These are phyloP conservation scores for Fusarium succisae DNA, from an alignment of 2,329 filamentous ascomycete species.

Conservation along the genomic window DNA sequence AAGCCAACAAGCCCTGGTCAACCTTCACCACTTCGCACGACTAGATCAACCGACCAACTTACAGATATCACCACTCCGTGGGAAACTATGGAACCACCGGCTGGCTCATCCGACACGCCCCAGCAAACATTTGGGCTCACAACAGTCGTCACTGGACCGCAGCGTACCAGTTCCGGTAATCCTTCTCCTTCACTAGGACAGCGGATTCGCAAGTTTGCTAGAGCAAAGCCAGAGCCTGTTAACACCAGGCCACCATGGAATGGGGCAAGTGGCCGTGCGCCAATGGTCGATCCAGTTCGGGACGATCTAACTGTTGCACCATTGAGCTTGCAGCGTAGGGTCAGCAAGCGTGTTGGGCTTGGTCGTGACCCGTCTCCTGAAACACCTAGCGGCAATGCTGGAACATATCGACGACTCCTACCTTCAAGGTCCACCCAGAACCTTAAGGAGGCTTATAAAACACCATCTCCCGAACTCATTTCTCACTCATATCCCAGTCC, in stretches of 20 bases:
- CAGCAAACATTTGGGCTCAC: slow-evolving; percentile 36
- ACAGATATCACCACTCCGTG: slow-evolving; percentile 32
- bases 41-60: slow-evolving; percentile 44
- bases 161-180: slow-evolving; percentile 37
- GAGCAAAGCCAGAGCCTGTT: slow-evolving; percentile 50
- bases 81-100: slow-evolving; percentile 20
- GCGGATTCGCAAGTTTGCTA: slow-evolving; percentile 46
- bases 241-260: slow-evolving; percentile 72
- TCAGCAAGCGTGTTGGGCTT: slow-evolving; percentile 53
- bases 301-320: slow-evolving; percentile 67
- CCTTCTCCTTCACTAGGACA: slow-evolving; percentile 46
- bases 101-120: slow-evolving; percentile 1
- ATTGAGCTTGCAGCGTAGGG: slow-evolving; percentile 64
- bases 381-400: slow-evolving; percentile 44
- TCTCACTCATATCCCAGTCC: slow-evolving; percentile 48
- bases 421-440: slow-evolving; percentile 48
- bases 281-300: slow-evolving; percentile 70
- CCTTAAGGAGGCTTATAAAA: slow-evolving; percentile 42
- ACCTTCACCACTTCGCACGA: slow-evolving; percentile 49
- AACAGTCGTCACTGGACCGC: slow-evolving; percentile 41
- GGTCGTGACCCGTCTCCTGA: slow-evolving; percentile 47
- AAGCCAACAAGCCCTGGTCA: slow-evolving; percentile 57
- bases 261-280: slow-evolving; percentile 74
- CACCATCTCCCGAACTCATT: slow-evolving; percentile 35
- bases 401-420: slow-evolving; percentile 49